Percentiles rank a stretch among this genome's conserved stretches.
phyloP scores from a whole-genome alignment of 805 yeast species.

The Candida pseudofarinosa region DNA sequence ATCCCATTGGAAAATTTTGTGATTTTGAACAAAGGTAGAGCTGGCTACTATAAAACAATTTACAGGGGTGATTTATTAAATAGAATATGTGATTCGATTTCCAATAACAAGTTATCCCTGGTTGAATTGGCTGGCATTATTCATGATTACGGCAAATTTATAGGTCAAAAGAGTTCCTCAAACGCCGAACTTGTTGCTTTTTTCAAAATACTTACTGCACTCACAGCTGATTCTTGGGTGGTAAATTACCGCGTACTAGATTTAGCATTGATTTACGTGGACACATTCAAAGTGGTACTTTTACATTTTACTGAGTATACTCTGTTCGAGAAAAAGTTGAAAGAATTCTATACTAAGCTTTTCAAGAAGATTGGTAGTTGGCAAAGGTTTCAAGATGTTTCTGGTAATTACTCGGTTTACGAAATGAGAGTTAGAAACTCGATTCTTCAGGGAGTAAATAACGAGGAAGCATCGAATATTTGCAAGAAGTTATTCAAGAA shows the following conservation, averaged over 20 bases:
- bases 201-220: conserved; percentile 23
- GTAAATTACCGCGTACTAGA: conserved; percentile 31
- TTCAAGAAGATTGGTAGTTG: conserved; percentile 23
- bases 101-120: conserved; percentile 15
- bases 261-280: conserved; percentile 30
- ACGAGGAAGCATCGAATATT: conserved; percentile 24
- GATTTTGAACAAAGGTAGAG: conserved; percentile 40
- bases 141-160: conserved; percentile 35
- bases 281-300: conserved; percentile 28
- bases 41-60: conserved; percentile 47
- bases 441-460: conserved; percentile 36
- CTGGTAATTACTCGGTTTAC: conserved; percentile 11
- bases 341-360: conserved; percentile 12
- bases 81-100: conserved; percentile 17
- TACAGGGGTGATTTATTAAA: conserved; percentile 31
- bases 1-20: conserved; percentile 29
- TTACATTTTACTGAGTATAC: conserved; percentile 24
- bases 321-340: conserved; percentile 21
- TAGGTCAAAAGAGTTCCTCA: conserved; percentile 21
- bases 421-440: conserved; percentile 45
- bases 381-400: conserved; percentile 15
- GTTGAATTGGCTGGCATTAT: conserved; percentile 35
- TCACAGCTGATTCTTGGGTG: conserved; percentile 18
- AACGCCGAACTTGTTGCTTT: conserved; percentile 26
- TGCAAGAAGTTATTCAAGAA: conserved; percentile 42